phyloP scores from a whole-genome alignment of 345 rosid species.

The Arabidopsis arenosa region DNA sequence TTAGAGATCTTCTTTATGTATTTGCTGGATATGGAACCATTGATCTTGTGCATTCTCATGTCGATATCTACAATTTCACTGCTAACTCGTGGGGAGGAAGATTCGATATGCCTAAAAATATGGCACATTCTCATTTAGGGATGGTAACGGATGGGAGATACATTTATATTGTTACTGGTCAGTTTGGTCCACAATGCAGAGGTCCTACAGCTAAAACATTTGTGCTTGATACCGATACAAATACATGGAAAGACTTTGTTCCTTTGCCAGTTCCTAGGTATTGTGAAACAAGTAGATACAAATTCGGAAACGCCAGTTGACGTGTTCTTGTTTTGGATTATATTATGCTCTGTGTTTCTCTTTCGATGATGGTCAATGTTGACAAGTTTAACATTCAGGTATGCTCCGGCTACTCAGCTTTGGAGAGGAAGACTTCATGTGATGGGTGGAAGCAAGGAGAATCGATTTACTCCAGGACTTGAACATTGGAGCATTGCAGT shows the following conservation, averaged over 20 bases:
- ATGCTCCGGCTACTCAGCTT: constrained; percentile 96
- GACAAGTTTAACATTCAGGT: constrained; percentile 54
- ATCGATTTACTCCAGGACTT: constrained; percentile 80
- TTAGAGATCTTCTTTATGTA: constrained; percentile 72
- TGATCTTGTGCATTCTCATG: constrained; percentile 85
- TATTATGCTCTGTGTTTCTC: constrained; percentile 10
- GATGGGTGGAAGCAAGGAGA: constrained; percentile 98
- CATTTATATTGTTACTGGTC: constrained; percentile 84
- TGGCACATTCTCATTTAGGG: constrained; percentile 99
- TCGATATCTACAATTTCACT: constrained; percentile 80
- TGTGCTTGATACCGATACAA: constrained; percentile 81
- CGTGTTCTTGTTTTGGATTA: background rate
- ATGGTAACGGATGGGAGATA: constrained; percentile 95
- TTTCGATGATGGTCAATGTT: constrained; percentile 11
- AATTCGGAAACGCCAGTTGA: background rate
- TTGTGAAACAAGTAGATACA: constrained; percentile 8
- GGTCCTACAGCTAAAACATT: constrained; percentile 86
- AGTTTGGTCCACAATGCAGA: constrained; percentile 96
- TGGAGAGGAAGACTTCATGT: constrained; percentile 99
- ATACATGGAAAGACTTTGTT: constrained; percentile 71
- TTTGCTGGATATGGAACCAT: constrained; percentile 96
- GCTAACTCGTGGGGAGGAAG: constrained; percentile 86
- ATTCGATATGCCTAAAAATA: constrained; percentile 95
- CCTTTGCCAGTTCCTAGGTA: constrained; percentile 92
- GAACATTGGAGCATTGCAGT: constrained; percentile 96